Base-by-base conservation (phyloP, 2,329 filamentous ascomycete genomes). In the Pezicula radicicola region DNA sequence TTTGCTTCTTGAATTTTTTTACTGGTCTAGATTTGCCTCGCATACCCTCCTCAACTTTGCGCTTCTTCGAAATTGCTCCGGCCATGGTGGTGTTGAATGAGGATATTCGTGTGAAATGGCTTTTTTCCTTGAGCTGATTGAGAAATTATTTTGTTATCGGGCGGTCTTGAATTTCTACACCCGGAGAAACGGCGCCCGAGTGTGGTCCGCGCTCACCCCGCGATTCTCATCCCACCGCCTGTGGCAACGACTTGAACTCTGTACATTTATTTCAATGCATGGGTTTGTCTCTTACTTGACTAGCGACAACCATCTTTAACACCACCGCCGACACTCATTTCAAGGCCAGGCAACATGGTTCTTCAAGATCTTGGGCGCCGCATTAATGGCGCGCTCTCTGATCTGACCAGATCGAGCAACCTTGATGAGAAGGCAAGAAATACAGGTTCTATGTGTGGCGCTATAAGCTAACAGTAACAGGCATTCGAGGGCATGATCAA, bases 401-500 rank as follows among this genome's bases (percentile, higher is more conserved):
- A 97, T 75, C 81, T 97, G 66, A 96, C 93, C 54, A 83, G 93
- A 66, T 91, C 94, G 53, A 89, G 85, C 60, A 97, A 96, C 67
- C 84, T 97, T 63, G 93, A 97, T 69, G 94, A 99, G 76, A 97
- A 97, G 87, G 91, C 88, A 68, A 60, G 69, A 15, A 37, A 51
- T 45, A 51, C 46, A 49, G 35, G 41, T 48, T 37, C 40, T 12
- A 41, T 49, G 43, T 46, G 50, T 55, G 46, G 35, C 35, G 35
- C 36, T 33, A 21, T 46, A 53, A 58, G 70, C 78, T 65, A 79
- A 67, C 63, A 33, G 52, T 56, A 33, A 21, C 30, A 94, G 90
- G 91, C 92, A 40, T 97, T 99, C 70, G 94, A 99, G 77, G 81
- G 82, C 64, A 99, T 99, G 94, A 82, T 99, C 70, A 97, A 97